Evolutionary conservation across 106 monocot genomes (phyloP), one percentile per base, ranked within the genome.

Genomic region (Triglochin maritima): DNA sequence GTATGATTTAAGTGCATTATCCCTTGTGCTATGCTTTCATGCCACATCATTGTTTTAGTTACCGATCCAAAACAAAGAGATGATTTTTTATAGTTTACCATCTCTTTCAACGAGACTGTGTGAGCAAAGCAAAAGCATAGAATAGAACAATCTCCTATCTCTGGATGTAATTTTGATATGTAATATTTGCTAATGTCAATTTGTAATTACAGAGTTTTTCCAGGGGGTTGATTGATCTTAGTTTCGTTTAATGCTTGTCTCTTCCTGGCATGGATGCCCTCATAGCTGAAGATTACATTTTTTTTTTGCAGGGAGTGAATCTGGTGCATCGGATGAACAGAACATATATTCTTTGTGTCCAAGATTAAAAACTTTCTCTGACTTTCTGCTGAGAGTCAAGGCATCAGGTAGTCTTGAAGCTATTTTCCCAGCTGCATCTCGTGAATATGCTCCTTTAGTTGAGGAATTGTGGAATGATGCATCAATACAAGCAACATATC

Each of bases 401-500:
- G 86, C 84, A 64, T 79, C 77, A 41, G 90, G 86, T 46, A 76
- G 71, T 54, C 68, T 91, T 47, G 82, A 87, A 67, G 87, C 68
- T 60, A 80, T 87, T 77, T 91, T 87, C 60, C 84, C 86, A 60
- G 82, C 91, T 68, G 80, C 84, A 68, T 74, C 82, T 63, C 81
- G 87, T 63, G 87, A 84, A 72, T 82, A 91, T 82, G 87, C 91
- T 47, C 87, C 84, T 3, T 16, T 60, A 46, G 87, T 87, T 57
- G 91, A 85, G 85, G 91, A 92, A 62, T 69, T 92, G 53, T 92
- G 91, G 91, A 87, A 85, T 71, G 80, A 87, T 83, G 47, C 82
- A 66, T 87, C 85, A 59, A 87, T 92, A 71, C 87, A 87, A 81
- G 82, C 82, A 44, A 85, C 91, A 69, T 87, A 80, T 74, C 78